Percentiles rank a stretch among this genome's conserved stretches.
Evolutionary conservation across 257 asterid species (phyloP).

Genomic region (Oldenlandia corymbosa): DNA sequence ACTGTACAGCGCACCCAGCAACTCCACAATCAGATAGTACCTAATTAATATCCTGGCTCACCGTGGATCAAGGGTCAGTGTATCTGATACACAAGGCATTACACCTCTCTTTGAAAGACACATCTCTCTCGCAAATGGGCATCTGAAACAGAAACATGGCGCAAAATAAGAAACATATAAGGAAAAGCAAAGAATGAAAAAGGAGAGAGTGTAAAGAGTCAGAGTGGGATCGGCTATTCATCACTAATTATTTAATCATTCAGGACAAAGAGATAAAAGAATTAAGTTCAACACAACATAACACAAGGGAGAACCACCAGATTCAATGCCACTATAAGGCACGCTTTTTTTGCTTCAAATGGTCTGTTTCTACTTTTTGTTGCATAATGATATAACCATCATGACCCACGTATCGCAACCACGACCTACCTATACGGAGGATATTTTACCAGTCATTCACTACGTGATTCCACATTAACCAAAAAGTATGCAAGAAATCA

Average conservation of each 20-base stretch:
- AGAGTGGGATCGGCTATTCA: neutral
- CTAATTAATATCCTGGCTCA: constrained; percentile 8
- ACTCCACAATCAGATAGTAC: constrained; percentile 15
- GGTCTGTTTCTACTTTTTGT: neutral
- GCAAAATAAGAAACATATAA: neutral
- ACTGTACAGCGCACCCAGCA: constrained; percentile 22
- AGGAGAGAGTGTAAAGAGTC: too few relatives aligned
- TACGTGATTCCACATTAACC: too few relatives aligned
- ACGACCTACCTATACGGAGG: neutral
- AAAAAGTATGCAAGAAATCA: too few relatives aligned
- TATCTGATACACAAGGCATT: constrained; percentile 7
- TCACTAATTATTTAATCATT: too few relatives aligned
- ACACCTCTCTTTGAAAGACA: constrained; percentile 11
- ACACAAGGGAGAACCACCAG: neutral
- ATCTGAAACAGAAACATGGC: constrained; percentile 14
- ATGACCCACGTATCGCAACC: neutral
- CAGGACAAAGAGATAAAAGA: neutral
- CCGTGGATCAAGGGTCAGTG: constrained; percentile 9
- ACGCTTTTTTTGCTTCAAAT: neutral
- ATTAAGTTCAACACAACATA: neutral
- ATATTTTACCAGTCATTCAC: neutral
- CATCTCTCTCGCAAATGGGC: neutral
- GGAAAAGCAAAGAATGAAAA: too few relatives aligned
- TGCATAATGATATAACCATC: neutral
- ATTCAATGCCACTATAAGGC: too few relatives aligned